A percentile compares a stretch with the other conserved stretches of the same genome.
Conservation (phyloP, 768 basidiomycete species). For the Hygrophorus russula region DNA sequence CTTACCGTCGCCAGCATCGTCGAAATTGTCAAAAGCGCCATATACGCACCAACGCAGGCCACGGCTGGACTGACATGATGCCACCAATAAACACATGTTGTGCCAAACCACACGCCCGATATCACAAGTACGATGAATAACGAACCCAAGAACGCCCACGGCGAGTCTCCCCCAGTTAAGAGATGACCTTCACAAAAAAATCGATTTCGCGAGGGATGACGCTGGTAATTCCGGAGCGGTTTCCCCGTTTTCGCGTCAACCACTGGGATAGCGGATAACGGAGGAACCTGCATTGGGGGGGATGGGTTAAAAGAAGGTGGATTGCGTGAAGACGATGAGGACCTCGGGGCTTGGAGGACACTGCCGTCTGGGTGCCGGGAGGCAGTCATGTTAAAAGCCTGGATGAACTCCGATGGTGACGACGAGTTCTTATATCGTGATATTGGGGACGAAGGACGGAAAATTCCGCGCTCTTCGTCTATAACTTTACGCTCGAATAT, state of each 20-base stretch:
- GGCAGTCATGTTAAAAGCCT: conserved; percentile 8
- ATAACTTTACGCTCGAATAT: conserved; percentile 19
- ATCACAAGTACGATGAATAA: conserved; percentile 54
- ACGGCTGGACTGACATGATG: conserved; percentile 58
- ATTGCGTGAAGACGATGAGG: conserved; percentile 10
- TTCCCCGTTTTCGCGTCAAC: conserved; percentile 26
- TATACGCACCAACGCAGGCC: conserved; percentile 42
- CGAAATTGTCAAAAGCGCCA: conserved; percentile 52
- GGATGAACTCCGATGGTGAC: background rate
- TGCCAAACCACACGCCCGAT: conserved; percentile 77
- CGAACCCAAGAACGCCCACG: conserved; percentile 66
- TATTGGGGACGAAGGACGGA: background rate
- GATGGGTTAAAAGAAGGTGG: conserved; percentile 12
- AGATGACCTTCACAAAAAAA: conserved; percentile 67
- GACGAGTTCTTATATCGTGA: background rate
- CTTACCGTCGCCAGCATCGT: conserved; percentile 71
- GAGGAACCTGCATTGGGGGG: conserved; percentile 15
- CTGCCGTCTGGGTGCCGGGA: conserved; percentile 9
- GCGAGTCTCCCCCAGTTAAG: conserved; percentile 79
- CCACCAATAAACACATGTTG: conserved; percentile 90
- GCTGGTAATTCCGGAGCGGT: conserved; percentile 43
- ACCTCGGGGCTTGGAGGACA: conserved; percentile 7
- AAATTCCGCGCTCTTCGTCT: conserved; percentile 24
- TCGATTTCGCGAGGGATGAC: conserved; percentile 61
- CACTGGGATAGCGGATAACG: conserved; percentile 26